Base-by-base conservation (phyloP, 2,329 filamentous ascomycete species). In the Apiospora koreana region DNA sequence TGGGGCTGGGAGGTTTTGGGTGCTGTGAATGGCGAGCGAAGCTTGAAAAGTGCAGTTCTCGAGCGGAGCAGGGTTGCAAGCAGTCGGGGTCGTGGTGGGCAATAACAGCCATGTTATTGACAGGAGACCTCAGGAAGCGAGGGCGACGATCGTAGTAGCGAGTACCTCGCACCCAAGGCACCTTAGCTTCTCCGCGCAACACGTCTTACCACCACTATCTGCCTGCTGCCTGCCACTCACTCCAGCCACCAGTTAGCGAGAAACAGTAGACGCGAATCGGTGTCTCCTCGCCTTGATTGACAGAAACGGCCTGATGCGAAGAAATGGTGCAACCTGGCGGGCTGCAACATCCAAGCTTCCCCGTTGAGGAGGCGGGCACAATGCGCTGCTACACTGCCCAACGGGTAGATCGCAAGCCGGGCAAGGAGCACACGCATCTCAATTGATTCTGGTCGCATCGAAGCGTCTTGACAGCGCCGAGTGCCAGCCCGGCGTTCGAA, bases 1-100 rank as follows among this genome's bases (percentile, higher is more conserved):
- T 62, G 54, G 54, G 54, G 54, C 54, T 38, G 54, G 54, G 38
- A 31, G 8, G n/a, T n/a, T 31, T 62, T 21, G 50, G n/a, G 31
- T 5, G 28, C 21, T 62, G 54, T 62, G 31, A 38, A n/a, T 62
- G 54, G 54, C 31, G 54, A 38, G 54, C 54, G 54, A 62, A 23
- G 54, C 28, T 38, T 38, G 28, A 38, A 12, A 23, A 38, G 54
- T 35, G 54, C 54, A 62, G 54, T 62, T 62, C 28, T 31, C 28
- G 54, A 62, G 54, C 54, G 54, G 54, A 62, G 54, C 54, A 62
- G 54, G 54, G 54, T 62, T 62, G 54, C 54, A 62, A 38, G 54
- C 18, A 38, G 54, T 62, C 28, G 14, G 25, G 54, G 54, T 38
- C 31, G 31, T 62, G 31, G 54, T 62, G 54, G 54, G 54, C 54